These are phyloP conservation scores for Bidens hawaiensis DNA, from an alignment of 140 eudicot species.

Conservation along the genomic window DNA sequence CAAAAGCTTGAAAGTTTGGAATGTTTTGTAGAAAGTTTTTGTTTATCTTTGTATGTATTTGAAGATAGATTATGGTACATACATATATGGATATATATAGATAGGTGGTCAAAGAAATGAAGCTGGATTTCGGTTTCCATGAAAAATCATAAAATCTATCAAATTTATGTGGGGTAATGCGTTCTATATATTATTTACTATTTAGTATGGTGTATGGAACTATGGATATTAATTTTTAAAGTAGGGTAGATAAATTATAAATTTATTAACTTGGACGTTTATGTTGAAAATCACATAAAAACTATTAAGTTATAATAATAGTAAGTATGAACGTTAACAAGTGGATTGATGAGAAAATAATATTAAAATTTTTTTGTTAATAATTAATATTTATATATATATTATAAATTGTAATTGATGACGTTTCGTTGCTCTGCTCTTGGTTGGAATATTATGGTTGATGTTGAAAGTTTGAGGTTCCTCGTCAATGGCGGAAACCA, in stretches of 20 bases:
- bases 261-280: background rate
- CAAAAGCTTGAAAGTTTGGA: constrained; percentile 41
- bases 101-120: constrained; percentile 37
- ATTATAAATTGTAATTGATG: background rate
- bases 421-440: background rate
- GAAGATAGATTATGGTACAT: background rate
- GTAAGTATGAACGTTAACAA: constrained; percentile 4
- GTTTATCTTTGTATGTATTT: constrained; percentile 3
- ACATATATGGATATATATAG: background rate
- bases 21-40: constrained; percentile 22
- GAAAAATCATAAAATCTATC: constrained; percentile 15
- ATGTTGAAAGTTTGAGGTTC: constrained; percentile 27
- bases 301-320: background rate
- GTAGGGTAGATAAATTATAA: background rate
- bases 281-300: background rate
- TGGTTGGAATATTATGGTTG: constrained; percentile 7
- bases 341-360: background rate
- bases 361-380: background rate
- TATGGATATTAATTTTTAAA: constrained; percentile 1
- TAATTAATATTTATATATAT: background rate
- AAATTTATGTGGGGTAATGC: constrained; percentile 13
- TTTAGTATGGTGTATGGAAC: constrained; percentile 23
- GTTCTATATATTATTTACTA: background rate
- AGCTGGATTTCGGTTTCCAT: constrained; percentile 27
- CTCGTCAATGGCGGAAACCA: constrained; percentile 22